These are phyloP conservation scores for Colletotrichum sp. DNA, from an alignment of 2,329 filamentous ascomycete genomes.

Conservation along the genomic window DNA sequence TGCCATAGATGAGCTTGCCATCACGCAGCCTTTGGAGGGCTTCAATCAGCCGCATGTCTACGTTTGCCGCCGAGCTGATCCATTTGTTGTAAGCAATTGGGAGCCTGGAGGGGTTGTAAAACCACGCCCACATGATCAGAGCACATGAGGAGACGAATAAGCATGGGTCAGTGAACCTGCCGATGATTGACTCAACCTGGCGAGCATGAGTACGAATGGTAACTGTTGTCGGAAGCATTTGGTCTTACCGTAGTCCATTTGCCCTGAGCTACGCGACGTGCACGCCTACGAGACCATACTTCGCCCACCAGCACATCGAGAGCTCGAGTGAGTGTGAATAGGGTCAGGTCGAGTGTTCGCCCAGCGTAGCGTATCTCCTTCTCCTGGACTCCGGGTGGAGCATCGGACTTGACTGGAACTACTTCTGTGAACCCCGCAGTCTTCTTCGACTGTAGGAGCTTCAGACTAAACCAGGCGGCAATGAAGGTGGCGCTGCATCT, in stretches of 20 bases:
- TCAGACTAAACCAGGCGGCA: slow-evolving; percentile 62
- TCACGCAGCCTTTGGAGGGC: slow-evolving; percentile 71
- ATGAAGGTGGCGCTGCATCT: slow-evolving; percentile 64
- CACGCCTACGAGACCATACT: slow-evolving; percentile 61
- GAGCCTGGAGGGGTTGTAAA: slow-evolving; percentile 75
- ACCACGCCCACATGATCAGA: slow-evolving; percentile 89
- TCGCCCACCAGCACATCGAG: slow-evolving; percentile 73
- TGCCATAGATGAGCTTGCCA: slow-evolving; percentile 72
- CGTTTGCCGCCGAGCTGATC: slow-evolving; percentile 78
- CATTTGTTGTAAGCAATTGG: slow-evolving; percentile 80
- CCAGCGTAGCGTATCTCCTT: slow-evolving; percentile 56
- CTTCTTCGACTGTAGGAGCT: slow-evolving; percentile 62
- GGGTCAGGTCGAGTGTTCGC: slow-evolving; percentile 79
- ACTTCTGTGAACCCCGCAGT: slow-evolving; percentile 48
- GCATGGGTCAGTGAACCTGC: slow-evolving; percentile 64
- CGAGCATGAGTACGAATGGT: slow-evolving; percentile 23
- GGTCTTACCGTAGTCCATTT: slow-evolving; percentile 53
- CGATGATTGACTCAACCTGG: slow-evolving; percentile 44
- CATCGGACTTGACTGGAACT: slow-evolving; percentile 32
- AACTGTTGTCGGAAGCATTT: not conserved
- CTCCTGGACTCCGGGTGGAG: slow-evolving; percentile 28
- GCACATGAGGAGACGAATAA: slow-evolving; percentile 76
- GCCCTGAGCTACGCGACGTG: slow-evolving; percentile 46
- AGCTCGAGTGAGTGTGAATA: slow-evolving; percentile 78
- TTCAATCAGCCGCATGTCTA: slow-evolving; percentile 77